Evolutionary conservation across 768 basidiomycete species (phyloP), one percentile per base, ranked within the genome.

Genomic region (Termitomyces bulborhizus): DNA sequence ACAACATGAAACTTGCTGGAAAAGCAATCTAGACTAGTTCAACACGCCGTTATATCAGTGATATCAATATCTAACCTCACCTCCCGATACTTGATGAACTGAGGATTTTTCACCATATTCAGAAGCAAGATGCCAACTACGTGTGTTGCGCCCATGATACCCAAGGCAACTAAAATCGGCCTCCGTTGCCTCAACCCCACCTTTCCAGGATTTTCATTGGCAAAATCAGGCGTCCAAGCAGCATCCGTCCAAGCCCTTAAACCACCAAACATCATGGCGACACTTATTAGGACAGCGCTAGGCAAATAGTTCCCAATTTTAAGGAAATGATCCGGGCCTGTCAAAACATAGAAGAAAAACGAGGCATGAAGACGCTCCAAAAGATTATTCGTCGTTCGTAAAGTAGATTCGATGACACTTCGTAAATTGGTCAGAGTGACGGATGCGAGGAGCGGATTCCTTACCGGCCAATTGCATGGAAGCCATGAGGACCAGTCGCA

Each of bases 361-460:
- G 96, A 98, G 1, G 95, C 95, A 68, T 99, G 97, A 21, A 98
- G 82, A 15, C 97, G 85, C 66, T 99, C 97, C 18, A 98, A 79
- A 6, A 98, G 80, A 66, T 99, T 99, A 70, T 97, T 98, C 66
- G 85, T 82, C 13, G 94, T 90, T 55, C 95, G 82, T 32, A 97
- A 77, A 13, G 89, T 85, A 1, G 93, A 93, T 71, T 99, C 97
- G 37, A 94, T 66, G 44, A 87, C 79, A 43, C 93, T 95, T 56
- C 29, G 29, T 37, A 49, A 27, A 50, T 39, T 46, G 6, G 31
- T 52, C 21, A 51, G 32, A 63, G 55, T 45, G 29, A 41, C 21
- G 63, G n/a, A 31, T 36, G 40, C 24, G 39, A 7, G 13, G 18
- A 32, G 36, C 21, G 46, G 1, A 21, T 18, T 29, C 69, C 83